A percentile compares a stretch with the other conserved stretches of the same genome.
phyloP scores from a whole-genome alignment of 2,329 filamentous ascomycete genomes.

The Plenodomus tracheiphilus region DNA sequence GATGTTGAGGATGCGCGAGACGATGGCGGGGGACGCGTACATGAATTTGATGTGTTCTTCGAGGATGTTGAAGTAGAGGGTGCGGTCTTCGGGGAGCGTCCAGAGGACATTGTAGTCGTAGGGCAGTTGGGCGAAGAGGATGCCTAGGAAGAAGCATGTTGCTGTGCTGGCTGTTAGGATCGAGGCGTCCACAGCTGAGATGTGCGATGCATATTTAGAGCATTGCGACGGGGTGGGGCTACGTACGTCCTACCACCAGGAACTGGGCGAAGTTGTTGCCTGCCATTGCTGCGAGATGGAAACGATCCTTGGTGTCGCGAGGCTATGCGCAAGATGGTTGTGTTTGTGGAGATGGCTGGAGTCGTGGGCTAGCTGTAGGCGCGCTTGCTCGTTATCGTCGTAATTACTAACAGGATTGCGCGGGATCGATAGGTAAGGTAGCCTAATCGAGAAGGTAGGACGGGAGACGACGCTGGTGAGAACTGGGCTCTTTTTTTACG shows the following conservation, averaged over 20 bases:
- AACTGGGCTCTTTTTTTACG: neutral
- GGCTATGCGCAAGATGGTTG: constrained; percentile 9
- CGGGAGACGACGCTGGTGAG: constrained; percentile 14
- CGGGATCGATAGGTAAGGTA: constrained; percentile 25
- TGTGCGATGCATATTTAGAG: neutral
- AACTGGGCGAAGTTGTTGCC: constrained; percentile 83
- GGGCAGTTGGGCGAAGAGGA: constrained; percentile 93
- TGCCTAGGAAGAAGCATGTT: constrained; percentile 96
- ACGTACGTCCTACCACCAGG: constrained; percentile 92
- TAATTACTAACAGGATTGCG: constrained; percentile 11
- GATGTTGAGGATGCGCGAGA: constrained; percentile 91
- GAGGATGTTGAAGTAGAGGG: constrained; percentile 77
- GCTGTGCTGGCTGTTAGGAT: constrained; percentile 39
- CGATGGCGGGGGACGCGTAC: constrained; percentile 87
- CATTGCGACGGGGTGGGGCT: constrained; percentile 10
- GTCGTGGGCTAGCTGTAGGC: constrained; percentile 7
- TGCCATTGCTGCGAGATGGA: constrained; percentile 28
- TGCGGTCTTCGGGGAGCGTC: constrained; percentile 66
- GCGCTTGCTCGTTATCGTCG: constrained; percentile 29
- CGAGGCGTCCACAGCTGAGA: neutral
- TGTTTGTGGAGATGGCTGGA: constrained; percentile 13
- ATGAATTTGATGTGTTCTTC: constrained; percentile 90
- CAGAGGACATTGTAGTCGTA: constrained; percentile 94
- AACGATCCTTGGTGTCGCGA: constrained; percentile 1
- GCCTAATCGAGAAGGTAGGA: constrained; percentile 34